These are phyloP conservation scores for Sclerotinia sclerotiorum DNA, from an alignment of 2,329 filamentous ascomycete genomes.

Conservation along the genomic window DNA sequence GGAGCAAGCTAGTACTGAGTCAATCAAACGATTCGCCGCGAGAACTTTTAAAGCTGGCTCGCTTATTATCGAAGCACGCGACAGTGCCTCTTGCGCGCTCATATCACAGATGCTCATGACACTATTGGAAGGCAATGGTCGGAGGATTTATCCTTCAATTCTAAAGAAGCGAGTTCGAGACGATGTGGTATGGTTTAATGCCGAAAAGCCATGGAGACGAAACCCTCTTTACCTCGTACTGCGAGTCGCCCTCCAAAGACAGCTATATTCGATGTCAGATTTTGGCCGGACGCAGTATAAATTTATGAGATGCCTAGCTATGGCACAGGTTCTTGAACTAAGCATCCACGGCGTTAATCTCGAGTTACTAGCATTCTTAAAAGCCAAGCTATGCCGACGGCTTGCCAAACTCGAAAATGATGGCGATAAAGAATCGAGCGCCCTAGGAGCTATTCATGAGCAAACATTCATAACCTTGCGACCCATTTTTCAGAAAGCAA, in stretches of 20 bases:
- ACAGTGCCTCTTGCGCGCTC: constrained; percentile 57
- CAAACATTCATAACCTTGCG: constrained; percentile 38
- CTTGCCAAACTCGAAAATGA: constrained; percentile 57
- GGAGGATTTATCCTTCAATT: constrained; percentile 38
- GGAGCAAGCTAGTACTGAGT: constrained; percentile 55
- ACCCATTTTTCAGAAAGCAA: constrained; percentile 35
- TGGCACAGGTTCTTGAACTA: constrained; percentile 50
- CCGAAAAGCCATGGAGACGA: constrained; percentile 59
- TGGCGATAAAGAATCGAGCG: constrained; percentile 26
- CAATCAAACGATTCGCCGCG: constrained; percentile 54
- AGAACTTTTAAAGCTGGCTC: constrained; percentile 52
- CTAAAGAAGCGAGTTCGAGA: constrained; percentile 61
- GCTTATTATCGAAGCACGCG: constrained; percentile 53
- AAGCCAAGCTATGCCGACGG: constrained; percentile 55
- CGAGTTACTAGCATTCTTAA: constrained; percentile 45
- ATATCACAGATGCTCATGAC: constrained; percentile 62
- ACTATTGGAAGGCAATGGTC: constrained; percentile 56
- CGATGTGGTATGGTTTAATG: constrained; percentile 53
- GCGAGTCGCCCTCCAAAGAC: constrained; percentile 56
- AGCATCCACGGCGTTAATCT: constrained; percentile 33
- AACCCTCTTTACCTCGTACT: constrained; percentile 61
- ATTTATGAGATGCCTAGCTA: constrained; percentile 50
- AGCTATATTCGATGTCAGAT: constrained; percentile 46
- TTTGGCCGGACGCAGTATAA: constrained; percentile 56
- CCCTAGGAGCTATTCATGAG: constrained; percentile 31